phyloP scores from a whole-genome alignment of 2,329 filamentous ascomycete genomes.

The Aspergillus niger region DNA sequence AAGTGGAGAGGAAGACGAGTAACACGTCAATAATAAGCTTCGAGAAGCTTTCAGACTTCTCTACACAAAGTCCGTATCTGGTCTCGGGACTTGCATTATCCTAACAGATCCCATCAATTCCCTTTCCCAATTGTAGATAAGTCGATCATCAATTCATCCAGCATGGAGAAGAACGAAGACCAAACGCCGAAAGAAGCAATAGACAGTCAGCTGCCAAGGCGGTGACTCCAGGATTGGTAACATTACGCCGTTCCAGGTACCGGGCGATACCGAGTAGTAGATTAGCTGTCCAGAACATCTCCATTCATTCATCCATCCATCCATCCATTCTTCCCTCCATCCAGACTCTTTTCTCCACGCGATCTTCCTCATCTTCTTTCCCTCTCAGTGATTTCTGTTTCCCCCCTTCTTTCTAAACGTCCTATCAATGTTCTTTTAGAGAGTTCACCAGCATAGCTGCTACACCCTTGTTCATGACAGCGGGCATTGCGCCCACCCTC shows the following conservation, averaged over 20 bases:
- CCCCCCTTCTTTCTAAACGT: neutral
- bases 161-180: neutral
- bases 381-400: constrained; percentile 2
- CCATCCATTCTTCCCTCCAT: neutral
- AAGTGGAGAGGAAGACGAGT: constrained; percentile 1
- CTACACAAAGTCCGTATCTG: too few relatives aligned
- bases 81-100: too few relatives aligned
- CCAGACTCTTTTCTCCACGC: constrained; percentile 12
- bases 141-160: neutral
- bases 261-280: constrained; percentile 8
- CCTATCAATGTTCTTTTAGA: constrained; percentile 24
- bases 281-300: constrained; percentile 31
- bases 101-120: too few relatives aligned
- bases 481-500: constrained; percentile 25
- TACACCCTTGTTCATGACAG: constrained; percentile 31
- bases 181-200: neutral
- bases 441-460: neutral
- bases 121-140: too few relatives aligned
- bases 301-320: constrained; percentile 4
- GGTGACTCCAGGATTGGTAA: constrained; percentile 19
- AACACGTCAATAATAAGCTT: too few relatives aligned
- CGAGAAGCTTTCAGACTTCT: too few relatives aligned
- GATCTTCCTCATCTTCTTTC: constrained; percentile 12
- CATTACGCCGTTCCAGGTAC: constrained; percentile 18
- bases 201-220: neutral